phyloP scores from a whole-genome alignment of 148 eudicot species.

The Chenopodium berlandieri region DNA sequence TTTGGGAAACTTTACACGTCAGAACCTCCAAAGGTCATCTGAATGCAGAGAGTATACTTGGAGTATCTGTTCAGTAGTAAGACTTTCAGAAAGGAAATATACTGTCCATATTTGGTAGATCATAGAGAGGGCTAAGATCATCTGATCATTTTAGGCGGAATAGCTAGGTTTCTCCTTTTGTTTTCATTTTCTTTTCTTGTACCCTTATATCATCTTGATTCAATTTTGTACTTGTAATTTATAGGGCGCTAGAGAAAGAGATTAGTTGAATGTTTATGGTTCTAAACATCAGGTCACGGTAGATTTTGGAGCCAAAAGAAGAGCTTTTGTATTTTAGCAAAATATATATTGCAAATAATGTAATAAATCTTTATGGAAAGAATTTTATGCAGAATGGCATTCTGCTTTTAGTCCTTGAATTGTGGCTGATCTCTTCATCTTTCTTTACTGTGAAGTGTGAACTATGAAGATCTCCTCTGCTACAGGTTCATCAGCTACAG shows the following conservation, averaged over 20 bases:
- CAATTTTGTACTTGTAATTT: constrained; percentile 28
- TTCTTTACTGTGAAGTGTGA: neutral
- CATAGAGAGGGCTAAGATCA: constrained; percentile 13
- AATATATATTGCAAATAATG: constrained; percentile 26
- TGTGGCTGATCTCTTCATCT: neutral
- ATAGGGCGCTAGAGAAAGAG: constrained; percentile 14
- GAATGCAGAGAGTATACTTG: neutral
- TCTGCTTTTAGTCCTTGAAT: neutral
- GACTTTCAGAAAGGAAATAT: constrained; percentile 14
- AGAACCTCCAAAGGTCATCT: constrained; percentile 2
- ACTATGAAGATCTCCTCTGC: neutral
- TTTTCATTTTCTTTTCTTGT: constrained; percentile 1
- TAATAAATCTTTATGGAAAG: constrained; percentile 22
- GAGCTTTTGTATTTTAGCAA: constrained; percentile 20
- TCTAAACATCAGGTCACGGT: constrained; percentile 8
- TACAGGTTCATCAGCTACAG: neutral
- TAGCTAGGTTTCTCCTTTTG: constrained; percentile 13
- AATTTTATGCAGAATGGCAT: neutral
- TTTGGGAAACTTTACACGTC: neutral
- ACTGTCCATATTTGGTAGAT: constrained; percentile 35
- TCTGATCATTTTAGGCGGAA: constrained; percentile 4
- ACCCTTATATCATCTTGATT: neutral
- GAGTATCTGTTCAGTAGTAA: neutral
- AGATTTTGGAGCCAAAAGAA: constrained; percentile 12
- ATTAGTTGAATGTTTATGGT: constrained; percentile 16